Conservation (phyloP, 805 yeast genomes). For the Candida jianshihensis region DNA sequence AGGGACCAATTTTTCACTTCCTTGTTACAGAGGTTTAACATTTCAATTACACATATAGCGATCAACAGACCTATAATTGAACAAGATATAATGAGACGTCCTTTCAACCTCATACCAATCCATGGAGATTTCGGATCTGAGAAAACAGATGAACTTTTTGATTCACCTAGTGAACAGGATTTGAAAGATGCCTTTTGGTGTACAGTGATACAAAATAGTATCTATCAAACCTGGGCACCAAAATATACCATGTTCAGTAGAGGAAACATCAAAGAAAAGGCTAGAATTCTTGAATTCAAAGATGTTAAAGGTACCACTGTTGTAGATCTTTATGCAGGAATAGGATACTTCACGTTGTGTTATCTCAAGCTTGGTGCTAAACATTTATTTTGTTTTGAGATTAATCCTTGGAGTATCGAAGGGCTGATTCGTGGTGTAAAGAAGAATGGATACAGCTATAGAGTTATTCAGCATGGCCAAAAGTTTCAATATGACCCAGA, state of each 20-base stretch:
- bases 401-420: constrained; percentile 78
- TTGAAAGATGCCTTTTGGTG: constrained; percentile 66
- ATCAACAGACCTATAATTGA: constrained; percentile 59
- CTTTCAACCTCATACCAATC: constrained; percentile 51
- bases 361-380: constrained; percentile 51
- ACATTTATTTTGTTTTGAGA: constrained; percentile 66
- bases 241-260: constrained; percentile 79
- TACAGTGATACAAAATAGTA: constrained; percentile 60
- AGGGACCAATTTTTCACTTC: constrained; percentile 12
- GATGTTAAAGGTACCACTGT: constrained; percentile 36
- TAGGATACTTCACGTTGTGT: constrained; percentile 75
- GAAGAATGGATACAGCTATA: constrained; percentile 35
- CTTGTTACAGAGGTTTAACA: constrained; percentile 16
- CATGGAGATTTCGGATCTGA: constrained; percentile 61
- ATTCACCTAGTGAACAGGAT: constrained; percentile 35
- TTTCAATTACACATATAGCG: constrained; percentile 53
- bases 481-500: constrained; percentile 22
- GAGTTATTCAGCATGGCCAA: constrained; percentile 28
- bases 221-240: constrained; percentile 81
- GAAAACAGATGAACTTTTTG: constrained; percentile 20
- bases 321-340: constrained; percentile 75
- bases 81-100: constrained; percentile 54
- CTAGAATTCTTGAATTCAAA: constrained; percentile 43
- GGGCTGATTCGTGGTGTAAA: constrained; percentile 56
- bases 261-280: constrained; percentile 79